phyloP scores from a whole-genome alignment of 2,329 filamentous ascomycete species.

The Fusarium temperatum region DNA sequence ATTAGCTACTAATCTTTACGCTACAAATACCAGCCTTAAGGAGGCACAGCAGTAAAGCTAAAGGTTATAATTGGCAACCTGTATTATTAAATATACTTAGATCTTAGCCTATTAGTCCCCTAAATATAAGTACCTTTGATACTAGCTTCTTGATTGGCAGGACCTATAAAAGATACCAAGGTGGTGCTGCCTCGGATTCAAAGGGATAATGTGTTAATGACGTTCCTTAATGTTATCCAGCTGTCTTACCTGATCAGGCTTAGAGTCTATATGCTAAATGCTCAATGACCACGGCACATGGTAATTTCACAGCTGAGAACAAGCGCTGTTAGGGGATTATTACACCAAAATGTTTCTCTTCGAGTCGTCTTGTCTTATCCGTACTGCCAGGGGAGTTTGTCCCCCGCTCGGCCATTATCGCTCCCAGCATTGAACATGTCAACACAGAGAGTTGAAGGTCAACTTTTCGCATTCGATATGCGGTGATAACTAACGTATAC shows the following conservation, averaged over 20 bases:
- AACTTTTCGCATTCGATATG: not conserved
- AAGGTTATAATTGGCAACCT: too few species aligned
- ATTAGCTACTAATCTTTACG: too few species aligned
- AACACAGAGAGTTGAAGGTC: not conserved
- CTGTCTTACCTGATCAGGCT: constrained; percentile 28
- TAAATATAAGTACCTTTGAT: too few species aligned
- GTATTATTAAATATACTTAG: too few species aligned
- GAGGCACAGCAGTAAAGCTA: too few species aligned
- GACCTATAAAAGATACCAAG: too few species aligned
- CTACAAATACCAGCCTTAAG: too few species aligned
- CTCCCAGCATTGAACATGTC: too few species aligned
- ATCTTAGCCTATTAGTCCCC: too few species aligned
- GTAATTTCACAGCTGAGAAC: constrained; percentile 32
- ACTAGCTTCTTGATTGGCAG: too few species aligned
- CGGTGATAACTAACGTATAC: constrained; percentile 2
- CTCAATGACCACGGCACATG: constrained; percentile 8
- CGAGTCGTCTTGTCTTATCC: not conserved
- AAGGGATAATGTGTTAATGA: constrained; percentile 7
- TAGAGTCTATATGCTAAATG: constrained; percentile 15
- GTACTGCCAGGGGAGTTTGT: not conserved
- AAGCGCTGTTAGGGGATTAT: not conserved
- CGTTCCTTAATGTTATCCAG: constrained; percentile 9
- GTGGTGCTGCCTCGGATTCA: too few species aligned
- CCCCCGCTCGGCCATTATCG: not conserved
- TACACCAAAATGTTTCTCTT: not conserved